Percentiles rank a stretch among this genome's conserved stretches.
These are phyloP conservation scores for Aspergillus uvarum DNA, from an alignment of 2,329 filamentous ascomycete genomes.

Conservation along the genomic window DNA sequence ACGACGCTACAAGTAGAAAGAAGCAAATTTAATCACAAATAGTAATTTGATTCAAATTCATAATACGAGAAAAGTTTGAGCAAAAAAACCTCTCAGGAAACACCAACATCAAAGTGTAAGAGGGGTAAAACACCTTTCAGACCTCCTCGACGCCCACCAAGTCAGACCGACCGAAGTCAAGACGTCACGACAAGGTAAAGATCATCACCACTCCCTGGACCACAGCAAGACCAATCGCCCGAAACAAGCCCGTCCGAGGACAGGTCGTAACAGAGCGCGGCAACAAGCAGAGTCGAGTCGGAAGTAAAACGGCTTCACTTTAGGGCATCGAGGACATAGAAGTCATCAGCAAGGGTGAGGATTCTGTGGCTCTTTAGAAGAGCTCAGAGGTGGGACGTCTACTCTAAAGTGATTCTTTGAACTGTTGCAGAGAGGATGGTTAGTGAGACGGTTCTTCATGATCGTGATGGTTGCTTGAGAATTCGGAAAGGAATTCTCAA, in stretches of 20 bases:
- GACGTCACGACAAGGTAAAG: conserved; percentile 72
- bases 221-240: conserved; percentile 38
- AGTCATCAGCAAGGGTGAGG: conserved; percentile 93
- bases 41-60: not conserved
- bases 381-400: conserved; percentile 87
- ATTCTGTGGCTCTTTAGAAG: conserved; percentile 87
- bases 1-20: not conserved
- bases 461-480: not conserved
- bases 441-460: conserved; percentile 17
- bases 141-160: conserved; percentile 85
- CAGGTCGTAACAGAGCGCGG: conserved; percentile 18
- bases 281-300: conserved; percentile 34
- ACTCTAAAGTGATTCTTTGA: conserved; percentile 97
- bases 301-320: conserved; percentile 72
- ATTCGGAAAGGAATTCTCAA: conserved; percentile 8
- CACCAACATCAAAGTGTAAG: conserved; percentile 50
- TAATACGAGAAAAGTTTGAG: not conserved
- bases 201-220: conserved; percentile 93
- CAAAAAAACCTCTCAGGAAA: not conserved
- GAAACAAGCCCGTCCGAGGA: conserved; percentile 34
- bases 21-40: not conserved
- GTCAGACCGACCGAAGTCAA: conserved; percentile 73
- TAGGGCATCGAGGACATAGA: conserved; percentile 78
- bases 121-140: conserved; percentile 67
- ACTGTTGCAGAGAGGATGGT: conserved; percentile 33